phyloP scores from a whole-genome alignment of 2,329 filamentous ascomycete species.

The Emericellopsis cladophorae region DNA sequence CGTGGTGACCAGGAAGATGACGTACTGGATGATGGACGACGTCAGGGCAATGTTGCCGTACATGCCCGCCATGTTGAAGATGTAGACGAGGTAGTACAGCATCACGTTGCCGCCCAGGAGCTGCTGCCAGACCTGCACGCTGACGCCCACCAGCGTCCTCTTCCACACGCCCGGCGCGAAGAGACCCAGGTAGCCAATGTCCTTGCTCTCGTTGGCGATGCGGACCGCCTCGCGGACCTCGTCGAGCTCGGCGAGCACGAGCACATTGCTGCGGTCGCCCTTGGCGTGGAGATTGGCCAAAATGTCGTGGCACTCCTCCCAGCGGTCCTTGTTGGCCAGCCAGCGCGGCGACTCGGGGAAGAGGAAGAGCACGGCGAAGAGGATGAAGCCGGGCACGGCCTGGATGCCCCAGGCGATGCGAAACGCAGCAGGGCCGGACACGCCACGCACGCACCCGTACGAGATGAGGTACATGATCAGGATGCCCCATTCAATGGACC shows the following conservation, averaged over 20 bases:
- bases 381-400: conserved; percentile 45
- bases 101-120: conserved; percentile 40
- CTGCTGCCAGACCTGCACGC: conserved; percentile 41
- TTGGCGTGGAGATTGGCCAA: conserved; percentile 45
- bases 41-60: conserved; percentile 24
- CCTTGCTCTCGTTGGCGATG: conserved; percentile 21
- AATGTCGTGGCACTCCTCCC: conserved; percentile 37
- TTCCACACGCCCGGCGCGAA: conserved; percentile 36
- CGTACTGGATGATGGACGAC: conserved; percentile 40
- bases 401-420: conserved; percentile 53
- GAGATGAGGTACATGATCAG: conserved; percentile 59
- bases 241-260: conserved; percentile 44
- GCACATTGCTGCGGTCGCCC: conserved; percentile 37
- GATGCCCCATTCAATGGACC: conserved; percentile 51
- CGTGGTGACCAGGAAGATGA: conserved; percentile 41
- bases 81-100: conserved; percentile 49
- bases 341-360: conserved; percentile 51
- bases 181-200: conserved; percentile 26
- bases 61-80: conserved; percentile 48
- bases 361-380: conserved; percentile 44
- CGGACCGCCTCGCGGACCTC: conserved; percentile 32
- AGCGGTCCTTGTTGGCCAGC: conserved; percentile 49
- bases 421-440: conserved; percentile 44
- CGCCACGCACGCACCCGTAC: conserved; percentile 43
- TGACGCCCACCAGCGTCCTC: conserved; percentile 34